phyloP scores from a whole-genome alignment of 2,329 filamentous ascomycete species.

The Colletotrichum brevisporum region DNA sequence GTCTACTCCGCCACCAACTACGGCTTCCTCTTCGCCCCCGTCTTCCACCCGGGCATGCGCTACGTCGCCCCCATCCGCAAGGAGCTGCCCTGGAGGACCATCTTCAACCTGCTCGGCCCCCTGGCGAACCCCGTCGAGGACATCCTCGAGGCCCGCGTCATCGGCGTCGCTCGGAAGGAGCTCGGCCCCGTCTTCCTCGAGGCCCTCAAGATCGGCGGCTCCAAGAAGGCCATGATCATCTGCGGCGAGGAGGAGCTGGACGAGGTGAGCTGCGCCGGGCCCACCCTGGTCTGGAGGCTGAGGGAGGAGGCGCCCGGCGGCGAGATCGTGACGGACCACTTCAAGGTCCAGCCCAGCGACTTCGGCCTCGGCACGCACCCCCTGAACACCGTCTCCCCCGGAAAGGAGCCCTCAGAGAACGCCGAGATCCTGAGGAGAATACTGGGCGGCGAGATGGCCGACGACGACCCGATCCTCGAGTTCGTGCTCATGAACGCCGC shows the following conservation, averaged over 20 bases:
- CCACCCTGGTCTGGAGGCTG: slow-evolving; percentile 90
- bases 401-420: slow-evolving; percentile 89
- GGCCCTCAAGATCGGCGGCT: slow-evolving; percentile 81
- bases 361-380: slow-evolving; percentile 86
- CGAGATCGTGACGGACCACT: slow-evolving; percentile 76
- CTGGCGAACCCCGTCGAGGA: slow-evolving; percentile 91
- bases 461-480: slow-evolving; percentile 87
- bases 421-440: slow-evolving; percentile 86
- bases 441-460: slow-evolving; percentile 78
- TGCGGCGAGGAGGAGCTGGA: slow-evolving; percentile 96
- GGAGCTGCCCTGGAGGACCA: slow-evolving; percentile 92
- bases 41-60: slow-evolving; percentile 96
- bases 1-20: slow-evolving; percentile 90
- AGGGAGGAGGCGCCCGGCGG: slow-evolving; percentile 48
- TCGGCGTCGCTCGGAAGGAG: slow-evolving; percentile 92
- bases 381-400: slow-evolving; percentile 83
- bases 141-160: slow-evolving; percentile 86
- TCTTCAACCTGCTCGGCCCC: slow-evolving; percentile 97
- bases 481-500: slow-evolving; percentile 97
- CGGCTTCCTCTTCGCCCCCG: slow-evolving; percentile 93
- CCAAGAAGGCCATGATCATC: slow-evolving; percentile 87
- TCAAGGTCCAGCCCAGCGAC: slow-evolving; percentile 84
- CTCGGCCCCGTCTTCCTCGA: slow-evolving; percentile 92
- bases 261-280: slow-evolving; percentile 92
- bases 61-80: slow-evolving; percentile 88